Conservation (phyloP, 768 basidiomycete genomes). For the Hygrophorus russula region DNA sequence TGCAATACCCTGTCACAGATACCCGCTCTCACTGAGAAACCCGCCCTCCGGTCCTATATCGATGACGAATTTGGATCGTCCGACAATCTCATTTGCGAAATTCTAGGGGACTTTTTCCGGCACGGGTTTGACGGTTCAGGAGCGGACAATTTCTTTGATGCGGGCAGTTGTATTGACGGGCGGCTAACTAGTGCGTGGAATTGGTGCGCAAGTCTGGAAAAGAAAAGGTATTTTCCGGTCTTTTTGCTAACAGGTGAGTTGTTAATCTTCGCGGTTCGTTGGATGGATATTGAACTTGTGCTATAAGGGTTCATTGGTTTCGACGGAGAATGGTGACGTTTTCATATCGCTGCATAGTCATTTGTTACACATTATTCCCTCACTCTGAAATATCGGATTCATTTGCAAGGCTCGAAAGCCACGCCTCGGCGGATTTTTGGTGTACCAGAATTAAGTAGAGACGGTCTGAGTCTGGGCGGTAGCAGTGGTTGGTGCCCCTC, state of each 20-base stretch:
- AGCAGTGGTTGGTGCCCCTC: constrained; percentile 14
- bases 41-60: constrained; percentile 64
- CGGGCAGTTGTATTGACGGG: constrained; percentile 78
- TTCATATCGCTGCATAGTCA: not conserved
- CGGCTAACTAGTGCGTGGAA: constrained; percentile 87
- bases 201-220: constrained; percentile 80
- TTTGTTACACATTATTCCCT: not conserved
- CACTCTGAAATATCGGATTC: not conserved
- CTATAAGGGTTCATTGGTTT: constrained; percentile 71
- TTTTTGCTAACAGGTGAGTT: constrained; percentile 65
- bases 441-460: not conserved
- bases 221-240: constrained; percentile 74
- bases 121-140: constrained; percentile 87
- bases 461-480: constrained; percentile 9
- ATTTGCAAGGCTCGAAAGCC: not conserved
- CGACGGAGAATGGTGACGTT: constrained; percentile 71
- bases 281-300: constrained; percentile 1
- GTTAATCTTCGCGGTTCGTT: not conserved
- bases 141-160: constrained; percentile 87
- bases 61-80: constrained; percentile 74
- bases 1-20: constrained; percentile 75
- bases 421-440: not conserved
- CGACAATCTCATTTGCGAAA: constrained; percentile 58
- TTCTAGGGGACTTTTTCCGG: constrained; percentile 75
- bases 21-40: constrained; percentile 51